These are phyloP conservation scores for Penicillium sp. DNA, from an alignment of 2,329 filamentous ascomycete species.

Conservation along the genomic window DNA sequence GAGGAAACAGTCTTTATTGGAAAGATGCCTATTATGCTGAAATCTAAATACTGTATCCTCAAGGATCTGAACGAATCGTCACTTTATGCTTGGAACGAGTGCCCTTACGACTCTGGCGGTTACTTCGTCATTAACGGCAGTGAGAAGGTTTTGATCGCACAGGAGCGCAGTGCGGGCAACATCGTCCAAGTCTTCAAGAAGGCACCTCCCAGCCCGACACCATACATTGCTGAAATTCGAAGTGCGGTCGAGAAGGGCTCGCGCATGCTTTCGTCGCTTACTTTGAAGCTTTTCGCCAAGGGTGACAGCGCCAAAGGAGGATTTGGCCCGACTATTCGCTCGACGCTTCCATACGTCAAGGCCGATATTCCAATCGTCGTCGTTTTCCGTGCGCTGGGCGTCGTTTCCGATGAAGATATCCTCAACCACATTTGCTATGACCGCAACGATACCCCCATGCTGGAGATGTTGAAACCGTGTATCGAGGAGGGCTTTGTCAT, in stretches of 20 bases:
- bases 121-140: constrained; percentile 99
- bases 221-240: constrained; percentile 89
- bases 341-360: constrained; percentile 88
- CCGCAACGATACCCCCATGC: constrained; percentile 86
- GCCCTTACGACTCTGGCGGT: constrained; percentile 93
- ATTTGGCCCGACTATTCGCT: constrained; percentile 79
- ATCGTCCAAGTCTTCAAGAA: constrained; percentile 99
- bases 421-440: constrained; percentile 97
- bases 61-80: constrained; percentile 74
- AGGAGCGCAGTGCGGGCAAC: constrained; percentile 94
- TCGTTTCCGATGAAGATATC: constrained; percentile 96
- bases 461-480: constrained; percentile 94
- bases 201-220: constrained; percentile 79
- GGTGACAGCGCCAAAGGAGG: constrained; percentile 69
- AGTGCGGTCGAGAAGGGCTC: constrained; percentile 95
- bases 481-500: constrained; percentile 95
- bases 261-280: constrained; percentile 82
- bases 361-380: constrained; percentile 86
- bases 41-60: constrained; percentile 89
- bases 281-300: constrained; percentile 81
- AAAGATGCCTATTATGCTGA: constrained; percentile 94
- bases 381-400: constrained; percentile 87
- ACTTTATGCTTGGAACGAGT: constrained; percentile 87
- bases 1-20: constrained; percentile 79
- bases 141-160: constrained; percentile 95